Evolutionary conservation across 1,284 basidiomycete species (phyloP).

Genomic region (Apiotrichum laibachii): DNA sequence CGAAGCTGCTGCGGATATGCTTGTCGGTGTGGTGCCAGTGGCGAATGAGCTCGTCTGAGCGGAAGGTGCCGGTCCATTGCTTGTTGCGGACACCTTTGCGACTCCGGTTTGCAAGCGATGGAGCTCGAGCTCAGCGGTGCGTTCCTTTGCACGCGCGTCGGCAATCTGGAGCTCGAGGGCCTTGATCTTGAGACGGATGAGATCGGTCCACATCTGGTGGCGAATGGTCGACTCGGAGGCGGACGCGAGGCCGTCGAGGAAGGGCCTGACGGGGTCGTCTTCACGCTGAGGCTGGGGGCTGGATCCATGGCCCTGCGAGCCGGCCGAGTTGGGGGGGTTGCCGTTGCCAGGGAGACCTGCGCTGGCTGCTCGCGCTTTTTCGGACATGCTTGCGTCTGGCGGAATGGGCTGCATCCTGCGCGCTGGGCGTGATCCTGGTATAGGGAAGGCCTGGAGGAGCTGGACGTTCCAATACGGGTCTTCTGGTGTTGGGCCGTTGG

Average conservation of each 20-base stretch:
- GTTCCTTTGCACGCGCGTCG: conserved; percentile 41
- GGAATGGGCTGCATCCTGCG: conserved; percentile 1
- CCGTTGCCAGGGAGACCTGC: background rate
- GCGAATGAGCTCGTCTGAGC: background rate
- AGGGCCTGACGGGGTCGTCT: conserved; percentile 20
- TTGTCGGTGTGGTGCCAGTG: background rate
- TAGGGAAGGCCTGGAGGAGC: conserved; percentile 16
- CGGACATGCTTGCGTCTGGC: background rate
- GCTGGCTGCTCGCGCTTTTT: background rate
- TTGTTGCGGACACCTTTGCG: background rate
- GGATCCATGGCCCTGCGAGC: background rate
- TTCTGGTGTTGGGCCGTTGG: conserved; percentile 21
- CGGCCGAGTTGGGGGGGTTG: background rate
- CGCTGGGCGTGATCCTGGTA: conserved; percentile 10
- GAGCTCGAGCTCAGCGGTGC: conserved; percentile 45
- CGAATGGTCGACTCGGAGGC: conserved; percentile 28
- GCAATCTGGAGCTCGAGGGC: conserved; percentile 49
- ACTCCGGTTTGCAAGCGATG: conserved; percentile 26
- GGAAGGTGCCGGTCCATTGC: background rate
- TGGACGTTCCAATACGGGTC: conserved; percentile 16
- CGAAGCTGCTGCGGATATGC: background rate
- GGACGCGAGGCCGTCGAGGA: conserved; percentile 20
- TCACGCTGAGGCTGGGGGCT: conserved; percentile 1
- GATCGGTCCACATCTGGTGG: conserved; percentile 42
- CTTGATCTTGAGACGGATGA: conserved; percentile 40